A percentile compares a stretch with the other conserved stretches of the same genome.
Conservation (phyloP, 768 basidiomycete species). For the Dictyophora rubrovolvata region DNA sequence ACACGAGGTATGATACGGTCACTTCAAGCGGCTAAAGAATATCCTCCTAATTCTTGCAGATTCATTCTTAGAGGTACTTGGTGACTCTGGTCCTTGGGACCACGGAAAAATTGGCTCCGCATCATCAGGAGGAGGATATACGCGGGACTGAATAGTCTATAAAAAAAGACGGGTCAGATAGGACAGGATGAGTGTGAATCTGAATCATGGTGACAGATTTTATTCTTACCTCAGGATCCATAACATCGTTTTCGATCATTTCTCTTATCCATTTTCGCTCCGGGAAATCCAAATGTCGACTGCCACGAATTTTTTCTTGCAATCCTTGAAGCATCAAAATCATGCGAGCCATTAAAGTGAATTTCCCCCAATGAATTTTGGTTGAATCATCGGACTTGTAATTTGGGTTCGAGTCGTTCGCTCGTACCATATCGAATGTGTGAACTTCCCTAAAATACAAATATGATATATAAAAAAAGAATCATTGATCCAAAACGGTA, state of each 20-base stretch:
- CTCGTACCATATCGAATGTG: conserved; percentile 77
- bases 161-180: not conserved
- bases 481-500: not conserved
- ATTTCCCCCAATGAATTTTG: conserved; percentile 94
- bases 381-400: conserved; percentile 50
- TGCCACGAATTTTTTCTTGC: conserved; percentile 58
- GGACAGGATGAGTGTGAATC: not conserved
- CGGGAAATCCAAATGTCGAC: conserved; percentile 50
- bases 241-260: conserved; percentile 48
- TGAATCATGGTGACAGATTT: not conserved
- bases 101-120: conserved; percentile 3
- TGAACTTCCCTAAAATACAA: conserved; percentile 66
- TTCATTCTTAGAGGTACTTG: conserved; percentile 1
- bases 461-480: conserved; percentile 3
- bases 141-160: conserved; percentile 3
- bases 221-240: conserved; percentile 57
- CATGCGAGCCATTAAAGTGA: conserved; percentile 83
- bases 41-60: conserved; percentile 2
- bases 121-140: conserved; percentile 3
- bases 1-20: conserved; percentile 1
- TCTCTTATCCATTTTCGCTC: conserved; percentile 44
- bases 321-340: conserved; percentile 68
- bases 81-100: not conserved
- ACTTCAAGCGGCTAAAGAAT: not conserved
- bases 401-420: conserved; percentile 79